Evolutionary conservation across 2,329 filamentous ascomycete genomes (phyloP), one percentile per base, ranked within the genome.

Genomic region (Penicillium corylophilum): DNA sequence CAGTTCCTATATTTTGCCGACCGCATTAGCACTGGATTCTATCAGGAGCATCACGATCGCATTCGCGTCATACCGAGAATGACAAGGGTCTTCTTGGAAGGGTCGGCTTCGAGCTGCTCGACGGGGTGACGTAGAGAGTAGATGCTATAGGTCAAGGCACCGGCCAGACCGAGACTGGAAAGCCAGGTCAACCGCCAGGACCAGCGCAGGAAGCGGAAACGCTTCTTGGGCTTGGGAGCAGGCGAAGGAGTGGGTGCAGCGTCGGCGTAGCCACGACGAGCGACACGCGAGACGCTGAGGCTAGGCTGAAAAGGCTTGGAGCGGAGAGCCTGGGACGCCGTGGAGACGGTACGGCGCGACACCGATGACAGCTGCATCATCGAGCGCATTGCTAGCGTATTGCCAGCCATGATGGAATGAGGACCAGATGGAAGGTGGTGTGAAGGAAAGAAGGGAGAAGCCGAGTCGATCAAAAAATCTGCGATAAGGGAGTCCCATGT

Each of bases 1-100:
- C 94, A 65, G 92, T 95, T 69, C 93, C 93, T 96, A 63, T 43
- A 51, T 50, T 5, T 51, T 4, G 24, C 42, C n/a, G 50, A 54
- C 64, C 48, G 63, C 49, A 56, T 65, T 60, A 60, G 59, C 42
- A 53, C 52, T 13, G 33, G n/a, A 42, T 51, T 9, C 36, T 39
- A 38, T 18, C n/a, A n/a, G n/a, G 29, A n/a, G 4, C 47, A 55
- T 39, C 29, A 45, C 29, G 16, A 36, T 40, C 18, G 44, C 56
- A 42, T 56, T 10, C 48, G 42, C 44, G 31, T 44, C 42, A 59
- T 83, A 96, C 94, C 94, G 50, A 99, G 83, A 62, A 99, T 85
- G 42, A 99, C 94, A 50, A 99, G 81, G 10, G 92, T 99, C 83
- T 99, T 99, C 88, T 97, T 99, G 65, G 70, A 81, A 50, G 92